Conservation (phyloP, 2,329 filamentous ascomycete genomes). For the Penicillium sp. region DNA sequence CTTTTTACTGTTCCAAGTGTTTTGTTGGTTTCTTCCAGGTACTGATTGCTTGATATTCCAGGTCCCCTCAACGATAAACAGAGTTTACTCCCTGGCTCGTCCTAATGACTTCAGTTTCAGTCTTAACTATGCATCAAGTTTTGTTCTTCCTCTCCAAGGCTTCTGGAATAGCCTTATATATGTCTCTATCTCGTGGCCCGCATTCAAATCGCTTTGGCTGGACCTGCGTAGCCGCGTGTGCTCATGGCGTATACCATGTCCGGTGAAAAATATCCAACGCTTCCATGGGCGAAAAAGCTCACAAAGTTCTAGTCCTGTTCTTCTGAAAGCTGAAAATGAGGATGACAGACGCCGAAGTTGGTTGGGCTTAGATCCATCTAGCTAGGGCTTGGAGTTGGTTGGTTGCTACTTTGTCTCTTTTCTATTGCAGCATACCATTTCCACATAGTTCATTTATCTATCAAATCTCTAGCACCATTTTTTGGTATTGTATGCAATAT, state of each 20-base stretch:
- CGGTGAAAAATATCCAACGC: neutral
- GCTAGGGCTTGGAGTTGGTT: neutral
- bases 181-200: conserved; percentile 65
- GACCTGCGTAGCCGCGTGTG: conserved; percentile 3
- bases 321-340: neutral
- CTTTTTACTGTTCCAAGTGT: neutral
- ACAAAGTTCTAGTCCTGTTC: neutral
- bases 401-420: neutral
- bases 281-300: neutral
- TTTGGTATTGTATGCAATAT: no score
- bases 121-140: conserved; percentile 68
- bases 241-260: neutral
- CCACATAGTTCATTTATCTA: neutral
- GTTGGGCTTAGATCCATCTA: conserved; percentile 1
- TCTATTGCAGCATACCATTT: neutral
- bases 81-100: conserved; percentile 68
- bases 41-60: conserved; percentile 10
- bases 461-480: no score
- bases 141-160: conserved; percentile 77
- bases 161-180: conserved; percentile 86
- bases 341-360: conserved; percentile 2
- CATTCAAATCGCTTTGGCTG: conserved; percentile 48
- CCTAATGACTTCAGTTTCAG: conserved; percentile 53
- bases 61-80: conserved; percentile 72
- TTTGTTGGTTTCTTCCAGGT: neutral